Conservation (phyloP, 176 grass and related monocot genomes). For the Neostapfia colusana region DNA sequence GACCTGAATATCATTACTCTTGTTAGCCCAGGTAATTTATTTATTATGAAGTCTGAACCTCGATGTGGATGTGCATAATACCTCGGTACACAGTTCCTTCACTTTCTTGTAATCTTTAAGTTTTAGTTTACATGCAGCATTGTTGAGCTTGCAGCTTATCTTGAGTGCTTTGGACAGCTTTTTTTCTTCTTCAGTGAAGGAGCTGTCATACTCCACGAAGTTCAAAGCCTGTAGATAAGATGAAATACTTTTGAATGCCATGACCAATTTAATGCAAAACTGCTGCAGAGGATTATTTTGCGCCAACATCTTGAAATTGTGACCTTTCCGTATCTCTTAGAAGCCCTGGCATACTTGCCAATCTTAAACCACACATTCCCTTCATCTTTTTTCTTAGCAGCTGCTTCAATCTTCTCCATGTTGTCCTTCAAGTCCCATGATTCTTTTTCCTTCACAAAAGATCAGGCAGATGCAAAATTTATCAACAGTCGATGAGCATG, state of each 20-base stretch:
- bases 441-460: constrained; percentile 58
- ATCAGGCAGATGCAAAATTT: background rate
- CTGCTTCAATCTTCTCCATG: constrained; percentile 77
- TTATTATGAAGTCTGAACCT: background rate
- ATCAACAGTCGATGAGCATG: background rate
- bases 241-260: constrained; percentile 5
- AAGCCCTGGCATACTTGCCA: constrained; percentile 70
- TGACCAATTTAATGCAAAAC: background rate
- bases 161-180: constrained; percentile 59
- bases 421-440: constrained; percentile 75
- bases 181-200: constrained; percentile 82
- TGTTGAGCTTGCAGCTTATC: constrained; percentile 81
- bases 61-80: constrained; percentile 6
- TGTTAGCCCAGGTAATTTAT: constrained; percentile 19
- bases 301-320: background rate
- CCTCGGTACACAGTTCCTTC: constrained; percentile 72
- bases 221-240: constrained; percentile 51
- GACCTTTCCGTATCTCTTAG: constrained; percentile 85
- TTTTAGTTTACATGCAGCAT: constrained; percentile 83
- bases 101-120: constrained; percentile 77
- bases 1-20: constrained; percentile 47
- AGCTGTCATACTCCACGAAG: constrained; percentile 64
- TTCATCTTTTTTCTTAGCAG: constrained; percentile 84
- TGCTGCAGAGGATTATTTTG: constrained; percentile 1
- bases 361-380: constrained; percentile 75